Base-by-base conservation (phyloP, 176 grass and related monocot species). In the Oryza rufipogon region DNA sequence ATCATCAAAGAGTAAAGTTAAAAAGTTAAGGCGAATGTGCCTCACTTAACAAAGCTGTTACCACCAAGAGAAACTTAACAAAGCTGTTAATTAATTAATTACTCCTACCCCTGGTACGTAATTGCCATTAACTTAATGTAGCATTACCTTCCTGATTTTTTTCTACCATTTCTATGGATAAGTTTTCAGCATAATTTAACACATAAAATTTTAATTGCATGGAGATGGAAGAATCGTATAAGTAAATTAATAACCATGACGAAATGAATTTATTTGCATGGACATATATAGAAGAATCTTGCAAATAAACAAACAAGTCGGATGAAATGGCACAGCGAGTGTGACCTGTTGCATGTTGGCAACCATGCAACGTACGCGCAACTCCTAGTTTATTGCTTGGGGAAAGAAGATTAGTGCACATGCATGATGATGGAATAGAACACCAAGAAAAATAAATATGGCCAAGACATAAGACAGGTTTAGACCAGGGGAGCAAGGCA, bases 321-420 rank as follows among this genome's bases (percentile, higher is more conserved):
- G 46, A 44, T 54, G 17, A 44, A 60, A 44, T 16, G 42, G 70
- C 4, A 74, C 41, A 23, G 10, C 54, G 44, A 83, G 56, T 32
- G 7, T 66, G 70, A 61, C 46, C 25, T 30, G 65, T 44, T 70
- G 83, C 22, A 70, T 30, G 48, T 85, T 47, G 51, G 22, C 11
- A 19, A 78, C 74, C 74, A 63, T 63, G 74, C 49, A 47, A 58
- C 66, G 66, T 85, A 58, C 26, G 2, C 28, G 61, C 71, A n/a
- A 41, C 28, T 8, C 12, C 12, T 23, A 60, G 32, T 71, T 71
- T 70, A 39, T 84, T 41, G 71, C 61, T 58, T 33, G 19, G 7
- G 44, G 12, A 67, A 67, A 42, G 0, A 64, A 64, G 46, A 75
- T n/a, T 52, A 5, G 36, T 78, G 74, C 25, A 34, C 83, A 70